Evolutionary conservation across 2,329 filamentous ascomycete genomes (phyloP).

Genomic region (Phaeosphaeriaceae sp.): DNA sequence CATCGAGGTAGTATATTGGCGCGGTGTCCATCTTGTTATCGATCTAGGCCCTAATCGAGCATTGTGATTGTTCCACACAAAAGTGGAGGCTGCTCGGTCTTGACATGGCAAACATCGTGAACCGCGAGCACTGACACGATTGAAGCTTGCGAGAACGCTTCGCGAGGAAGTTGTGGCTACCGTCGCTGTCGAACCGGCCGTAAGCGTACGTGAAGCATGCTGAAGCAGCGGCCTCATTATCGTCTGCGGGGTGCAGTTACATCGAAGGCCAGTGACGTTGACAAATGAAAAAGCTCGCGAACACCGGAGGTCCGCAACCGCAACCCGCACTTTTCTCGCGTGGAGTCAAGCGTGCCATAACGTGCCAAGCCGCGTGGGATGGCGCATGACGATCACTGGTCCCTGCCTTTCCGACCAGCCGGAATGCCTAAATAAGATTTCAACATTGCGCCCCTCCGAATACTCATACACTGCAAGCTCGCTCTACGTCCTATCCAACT

Average conservation of each 20-base stretch:
- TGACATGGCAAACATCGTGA: conserved; percentile 41
- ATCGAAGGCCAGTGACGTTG: conserved; percentile 24
- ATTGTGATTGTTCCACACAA: conserved; percentile 9
- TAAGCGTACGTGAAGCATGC: conserved; percentile 47
- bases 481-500: conserved; percentile 1
- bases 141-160: conserved; percentile 12
- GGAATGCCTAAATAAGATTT: conserved; percentile 28
- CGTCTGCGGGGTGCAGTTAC: conserved; percentile 30
- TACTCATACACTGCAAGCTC: conserved; percentile 6
- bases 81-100: conserved; percentile 32
- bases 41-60: conserved; percentile 8
- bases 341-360: conserved; percentile 22
- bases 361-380: conserved; percentile 33
- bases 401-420: conserved; percentile 16
- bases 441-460: conserved; percentile 18
- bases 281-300: conserved; percentile 18
- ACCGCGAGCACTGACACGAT: conserved; percentile 13
- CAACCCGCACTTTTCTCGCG: conserved; percentile 8
- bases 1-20: conserved; percentile 27
- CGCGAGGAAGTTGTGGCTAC: conserved; percentile 18
- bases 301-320: conserved; percentile 21
- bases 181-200: conserved; percentile 22
- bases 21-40: conserved; percentile 11
- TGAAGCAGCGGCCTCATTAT: conserved; percentile 52
- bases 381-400: conserved; percentile 23